Conservation (phyloP, 1,284 basidiomycete genomes). For the Sporisorium scitamineum region DNA sequence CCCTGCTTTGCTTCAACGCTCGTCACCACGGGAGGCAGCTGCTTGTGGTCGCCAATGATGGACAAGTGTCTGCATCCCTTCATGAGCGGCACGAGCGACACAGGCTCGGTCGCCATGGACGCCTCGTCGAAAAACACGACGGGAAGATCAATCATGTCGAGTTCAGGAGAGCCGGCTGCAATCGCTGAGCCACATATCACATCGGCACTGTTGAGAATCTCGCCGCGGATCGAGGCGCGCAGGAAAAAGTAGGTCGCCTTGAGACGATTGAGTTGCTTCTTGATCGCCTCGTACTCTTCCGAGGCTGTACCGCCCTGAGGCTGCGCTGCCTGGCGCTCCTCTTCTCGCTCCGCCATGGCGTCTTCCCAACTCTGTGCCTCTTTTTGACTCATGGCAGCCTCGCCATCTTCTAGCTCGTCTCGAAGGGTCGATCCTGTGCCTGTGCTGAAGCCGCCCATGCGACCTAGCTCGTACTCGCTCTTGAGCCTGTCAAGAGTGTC, state of each 20-base stretch:
- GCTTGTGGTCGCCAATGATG: constrained; percentile 95
- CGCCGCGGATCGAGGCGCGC: constrained; percentile 65
- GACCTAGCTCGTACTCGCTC: constrained; percentile 35
- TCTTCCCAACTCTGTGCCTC: constrained; percentile 43
- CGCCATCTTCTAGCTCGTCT: constrained; percentile 52
- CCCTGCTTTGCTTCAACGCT: constrained; percentile 72
- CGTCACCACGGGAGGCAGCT: constrained; percentile 89
- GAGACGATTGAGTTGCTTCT: constrained; percentile 51
- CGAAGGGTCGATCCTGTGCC: constrained; percentile 54
- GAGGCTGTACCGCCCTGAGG: constrained; percentile 19
- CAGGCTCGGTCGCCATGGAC: constrained; percentile 92
- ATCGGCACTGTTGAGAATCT: constrained; percentile 69
- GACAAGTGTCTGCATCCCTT: constrained; percentile 79
- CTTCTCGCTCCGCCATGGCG: constrained; percentile 24
- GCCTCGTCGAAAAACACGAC: constrained; percentile 95
- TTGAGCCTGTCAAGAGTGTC: constrained; percentile 42
- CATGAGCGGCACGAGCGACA: constrained; percentile 70
- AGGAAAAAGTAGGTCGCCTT: constrained; percentile 60
- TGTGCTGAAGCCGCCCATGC: constrained; percentile 9
- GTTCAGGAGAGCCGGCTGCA: constrained; percentile 46
- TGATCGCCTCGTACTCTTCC: constrained; percentile 47
- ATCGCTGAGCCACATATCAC: constrained; percentile 70
- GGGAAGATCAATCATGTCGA: constrained; percentile 81
- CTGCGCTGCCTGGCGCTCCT: constrained; percentile 23
- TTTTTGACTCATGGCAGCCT: neutral